Percentiles rank a stretch among this genome's conserved stretches.
These are phyloP conservation scores for Iris macrosiphon DNA, from an alignment of 106 monocot genomes.

Conservation along the genomic window DNA sequence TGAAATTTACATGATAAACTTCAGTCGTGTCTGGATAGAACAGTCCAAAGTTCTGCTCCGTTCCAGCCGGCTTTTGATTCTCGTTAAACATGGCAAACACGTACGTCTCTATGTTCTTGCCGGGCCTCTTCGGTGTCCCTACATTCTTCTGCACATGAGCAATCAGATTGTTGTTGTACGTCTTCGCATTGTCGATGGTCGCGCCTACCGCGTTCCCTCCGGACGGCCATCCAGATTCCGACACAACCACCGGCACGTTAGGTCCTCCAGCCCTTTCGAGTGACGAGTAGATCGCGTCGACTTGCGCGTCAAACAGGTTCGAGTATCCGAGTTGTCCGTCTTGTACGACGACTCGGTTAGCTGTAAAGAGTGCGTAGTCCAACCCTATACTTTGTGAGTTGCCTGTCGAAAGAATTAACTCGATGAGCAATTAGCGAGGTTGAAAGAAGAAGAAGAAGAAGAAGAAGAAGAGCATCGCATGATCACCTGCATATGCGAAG, in stretches of 20 bases:
- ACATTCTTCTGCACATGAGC: neutral
- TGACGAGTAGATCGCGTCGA: slow-evolving; percentile 12
- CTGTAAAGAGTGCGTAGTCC: slow-evolving; percentile 9
- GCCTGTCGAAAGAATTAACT: no score
- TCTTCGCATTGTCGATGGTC: slow-evolving; percentile 9
- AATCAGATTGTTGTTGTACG: slow-evolving; percentile 13
- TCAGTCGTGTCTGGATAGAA: slow-evolving; percentile 7
- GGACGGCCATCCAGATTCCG: slow-evolving; percentile 27
- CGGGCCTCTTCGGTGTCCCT: slow-evolving; percentile 22
- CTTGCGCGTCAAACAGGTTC: slow-evolving; percentile 15
- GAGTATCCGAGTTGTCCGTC: neutral
- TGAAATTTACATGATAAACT: neutral
- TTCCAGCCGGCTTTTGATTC: slow-evolving; percentile 7
- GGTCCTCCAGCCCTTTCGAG: slow-evolving; percentile 2
- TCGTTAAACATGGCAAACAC: slow-evolving; percentile 36
- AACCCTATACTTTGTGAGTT: neutral
- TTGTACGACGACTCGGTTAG: neutral
- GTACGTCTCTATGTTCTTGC: slow-evolving; percentile 10
- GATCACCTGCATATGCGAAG: neutral
- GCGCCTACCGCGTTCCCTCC: neutral
- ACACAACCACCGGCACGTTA: slow-evolving; percentile 10
- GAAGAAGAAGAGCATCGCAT: neutral
- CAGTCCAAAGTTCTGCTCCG: slow-evolving; percentile 21
- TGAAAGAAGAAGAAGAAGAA: no score
- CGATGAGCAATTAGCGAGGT: no score